Evolutionary conservation across 768 basidiomycete genomes (phyloP).

Genomic region (Exsudoporus frostii): DNA sequence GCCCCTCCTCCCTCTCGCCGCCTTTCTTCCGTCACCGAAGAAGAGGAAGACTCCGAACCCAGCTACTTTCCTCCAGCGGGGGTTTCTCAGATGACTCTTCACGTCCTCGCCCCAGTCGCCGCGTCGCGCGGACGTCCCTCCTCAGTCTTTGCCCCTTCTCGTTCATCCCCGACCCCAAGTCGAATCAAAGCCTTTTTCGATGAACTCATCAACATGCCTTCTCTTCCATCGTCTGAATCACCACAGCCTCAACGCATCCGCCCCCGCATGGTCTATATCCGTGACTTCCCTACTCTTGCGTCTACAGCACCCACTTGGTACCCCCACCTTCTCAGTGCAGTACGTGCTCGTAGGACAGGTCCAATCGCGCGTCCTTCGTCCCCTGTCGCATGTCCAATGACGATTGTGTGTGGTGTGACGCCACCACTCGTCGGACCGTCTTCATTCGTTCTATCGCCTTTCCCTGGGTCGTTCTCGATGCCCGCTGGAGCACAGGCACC

Average conservation of each 20-base stretch:
- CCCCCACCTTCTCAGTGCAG: constrained; percentile 71
- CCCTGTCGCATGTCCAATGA: constrained; percentile 66
- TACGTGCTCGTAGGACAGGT: constrained; percentile 71
- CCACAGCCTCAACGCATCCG: constrained; percentile 28
- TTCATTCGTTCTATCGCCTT: constrained; percentile 16
- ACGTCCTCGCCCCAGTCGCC: constrained; percentile 37
- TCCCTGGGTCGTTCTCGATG: constrained; percentile 10
- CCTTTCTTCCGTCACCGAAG: constrained; percentile 29
- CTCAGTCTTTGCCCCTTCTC: constrained; percentile 34
- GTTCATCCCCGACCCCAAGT: constrained; percentile 47
- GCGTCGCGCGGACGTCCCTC: constrained; percentile 34
- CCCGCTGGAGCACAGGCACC: constrained; percentile 12
- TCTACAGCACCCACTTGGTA: constrained; percentile 76
- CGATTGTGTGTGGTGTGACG: constrained; percentile 85
- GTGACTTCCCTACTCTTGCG: constrained; percentile 76
- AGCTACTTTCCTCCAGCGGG: constrained; percentile 38
- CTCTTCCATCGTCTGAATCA: constrained; percentile 27
- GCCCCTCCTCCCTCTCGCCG: constrained; percentile 24
- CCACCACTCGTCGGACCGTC: constrained; percentile 63
- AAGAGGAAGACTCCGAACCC: constrained; percentile 49
- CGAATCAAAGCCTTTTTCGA: constrained; percentile 74
- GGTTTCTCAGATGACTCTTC: constrained; percentile 45
- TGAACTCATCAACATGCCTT: constrained; percentile 64
- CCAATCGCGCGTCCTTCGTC: constrained; percentile 56
- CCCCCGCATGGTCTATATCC: constrained; percentile 80